Evolutionary conservation across 352 stramenopile species (phyloP).

Genomic region (Pythium insidiosum): DNA sequence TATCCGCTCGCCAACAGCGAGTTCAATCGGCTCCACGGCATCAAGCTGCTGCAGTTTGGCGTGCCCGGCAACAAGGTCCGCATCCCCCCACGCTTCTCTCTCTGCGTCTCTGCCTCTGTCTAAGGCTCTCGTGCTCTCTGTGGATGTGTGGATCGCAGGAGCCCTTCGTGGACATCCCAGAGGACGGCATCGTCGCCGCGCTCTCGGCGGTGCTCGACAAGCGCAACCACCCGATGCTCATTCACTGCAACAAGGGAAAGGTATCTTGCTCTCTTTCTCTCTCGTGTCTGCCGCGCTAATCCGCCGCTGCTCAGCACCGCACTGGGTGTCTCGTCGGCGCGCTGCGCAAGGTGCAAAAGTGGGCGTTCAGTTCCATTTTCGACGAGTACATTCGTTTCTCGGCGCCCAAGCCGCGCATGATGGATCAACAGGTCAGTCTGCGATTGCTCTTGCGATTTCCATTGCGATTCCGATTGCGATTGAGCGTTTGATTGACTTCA

Average conservation of each 20-base stretch:
- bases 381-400: conserved; percentile 86
- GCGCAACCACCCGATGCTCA: conserved; percentile 82
- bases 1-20: conserved; percentile 77
- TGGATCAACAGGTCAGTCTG: conserved; percentile 81
- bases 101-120: no score
- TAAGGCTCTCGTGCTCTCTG: no score
- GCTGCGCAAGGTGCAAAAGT: conserved; percentile 74
- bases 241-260: conserved; percentile 87
- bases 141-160: no score
- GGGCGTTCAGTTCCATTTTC: conserved; percentile 78
- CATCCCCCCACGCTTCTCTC: neutral
- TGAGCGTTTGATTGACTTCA: no score
- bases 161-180: conserved; percentile 81
- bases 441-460: neutral
- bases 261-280: conserved; percentile 13
- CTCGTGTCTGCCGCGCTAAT: neutral
- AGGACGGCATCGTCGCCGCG: conserved; percentile 67
- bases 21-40: conserved; percentile 75
- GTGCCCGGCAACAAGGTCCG: conserved; percentile 77
- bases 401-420: conserved; percentile 77
- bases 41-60: conserved; percentile 77
- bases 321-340: conserved; percentile 75
- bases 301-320: conserved; percentile 35
- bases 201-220: conserved; percentile 74
- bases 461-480: neutral